Evolutionary conservation across 495 filamentous ascomycete genomes (phyloP), one percentile per base, ranked within the genome.

Genomic region (Aspergillus affinis): DNA sequence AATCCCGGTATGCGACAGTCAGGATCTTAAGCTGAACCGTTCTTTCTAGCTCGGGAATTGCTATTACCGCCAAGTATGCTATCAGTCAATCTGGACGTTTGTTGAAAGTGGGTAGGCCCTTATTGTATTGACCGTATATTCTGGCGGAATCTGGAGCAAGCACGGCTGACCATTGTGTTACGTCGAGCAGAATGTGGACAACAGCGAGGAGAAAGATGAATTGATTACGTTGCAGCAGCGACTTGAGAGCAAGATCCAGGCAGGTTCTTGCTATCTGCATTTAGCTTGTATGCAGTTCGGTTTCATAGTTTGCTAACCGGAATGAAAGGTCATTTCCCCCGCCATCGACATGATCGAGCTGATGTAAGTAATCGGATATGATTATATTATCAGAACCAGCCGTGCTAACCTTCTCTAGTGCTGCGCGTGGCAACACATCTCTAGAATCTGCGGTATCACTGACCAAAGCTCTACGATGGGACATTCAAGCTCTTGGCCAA

Each of bases 311-410:
- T 17, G 17, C 59, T 64, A 20, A 64, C 21, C 9, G 18, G 21
- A 55, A 6, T 12, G 18, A 51, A 58, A 92, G 88, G 93, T 97
- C 56, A 88, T 97, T 46, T 91, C 91, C 21, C 93, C 93, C 5
- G 89, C 92, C 2, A 95, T 97, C 67, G 91, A 97, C 67, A 84
- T 96, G 81, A 94, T 97, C 57, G 92, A 96, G 70, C 79, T 97
- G 62, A 95, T 94, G 88, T 92, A 74, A 69, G 81, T 75, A 32
- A 26, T 20, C 57, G 1, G 20, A n/a, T 48, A 21, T 36, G 4
- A 27, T 44, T 21, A 20, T 17, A 30, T 32, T 20, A 27, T 10
- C n/a, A 47, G 29, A 26, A 45, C 19, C 2, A 49, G 23, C 0
- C 0, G 29, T 21, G 30, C 23, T 68, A 8, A 63, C 23, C 54